Evolutionary conservation across 1,284 basidiomycete genomes (phyloP), one percentile per base, ranked within the genome.

Genomic region (Pyrrhoderma lamaoense): DNA sequence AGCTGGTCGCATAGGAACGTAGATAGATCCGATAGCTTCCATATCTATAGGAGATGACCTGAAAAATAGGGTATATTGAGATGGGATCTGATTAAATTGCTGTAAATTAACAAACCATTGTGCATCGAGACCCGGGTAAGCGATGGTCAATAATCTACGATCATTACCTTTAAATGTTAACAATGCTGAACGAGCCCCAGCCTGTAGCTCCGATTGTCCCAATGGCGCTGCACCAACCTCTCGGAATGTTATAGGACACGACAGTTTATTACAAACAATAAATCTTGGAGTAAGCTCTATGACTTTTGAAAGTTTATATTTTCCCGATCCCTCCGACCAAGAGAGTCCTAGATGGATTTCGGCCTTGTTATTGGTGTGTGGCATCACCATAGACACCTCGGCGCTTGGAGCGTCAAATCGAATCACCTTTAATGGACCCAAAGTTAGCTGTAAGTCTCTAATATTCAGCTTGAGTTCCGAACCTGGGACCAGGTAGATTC

Each of bases 261-360:
- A 62, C 34, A 93, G 77, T 57, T 81, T 76, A 69, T 98, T 99
- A 66, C 87, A 88, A 62, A 99, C 70, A 56, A 98, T 71, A 72
- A 95, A 99, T 23, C 95, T 81, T 11, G 96, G 96, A 4, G 88
- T 76, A 37, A 99, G 71, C 1, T 91, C 96, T 61, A 99, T 85
- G 57, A 98, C 89, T 70, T 98, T 98, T 23, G 87, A 88, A 44
- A 99, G 72, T 66, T 98, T 97, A 70, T 98, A 99, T 75, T 94
- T 96, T 44, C 96, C 96, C 22, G 88, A 70, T 3, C 95, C 95
- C 65, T 97, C 94, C 18, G 82, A 78, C 77, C 96, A 97, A 3
- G 93, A 95, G 47, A 99, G 64, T 4, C 96, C 96, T 35, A 93
- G 70, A 61, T 94, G 90, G 55, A 87, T 78, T 64, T 94, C 85